Evolutionary conservation across 1,284 basidiomycete species (phyloP), one percentile per base, ranked within the genome.

Genomic region (Pulveroboletus sp.): DNA sequence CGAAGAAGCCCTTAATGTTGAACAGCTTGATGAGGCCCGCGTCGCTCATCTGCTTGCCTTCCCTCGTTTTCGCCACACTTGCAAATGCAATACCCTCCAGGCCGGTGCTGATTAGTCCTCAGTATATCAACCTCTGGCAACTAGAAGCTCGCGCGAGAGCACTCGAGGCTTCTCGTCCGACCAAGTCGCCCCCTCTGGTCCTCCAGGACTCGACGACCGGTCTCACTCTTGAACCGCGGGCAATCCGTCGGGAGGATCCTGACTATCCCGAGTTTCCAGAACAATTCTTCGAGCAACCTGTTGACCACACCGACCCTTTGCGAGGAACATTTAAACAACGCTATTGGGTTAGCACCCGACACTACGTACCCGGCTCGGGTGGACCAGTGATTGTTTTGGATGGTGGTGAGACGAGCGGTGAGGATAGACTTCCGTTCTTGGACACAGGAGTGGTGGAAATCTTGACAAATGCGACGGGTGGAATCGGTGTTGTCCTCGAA

Each of bases 311-410:
- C 60, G 75, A 78, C 41, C 69, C 71, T 21, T 73, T 75, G 21
- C 73, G 75, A 24, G 76, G 78, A 53, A 85, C 80, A 4, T 92
- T 87, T 70, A 71, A 75, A 49, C 89, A 92, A 66, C 80, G 90
- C 29, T 98, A 94, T 74, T 98, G 95, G 93, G 79, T 95, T 48
- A 94, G 88, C 67, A 82, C 82, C n/a, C 82, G 88, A 36, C 84
- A 92, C 71, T 98, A 96, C 72, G 78, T 82, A 57, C 78, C 86
- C 1, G 80, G 85, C 13, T 74, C 79, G 3, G 83, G 85, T 47
- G 87, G 84, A 6, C 93, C 93, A 1, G 86, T 95, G 29, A 84
- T 91, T 65, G 80, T 93, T 12, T 73, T 95, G 48, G 89, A 95
- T 69, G 89, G 90, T 21, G 93, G 93, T 11, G 93, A 95, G 74